Conservation (phyloP, 495 filamentous ascomycete species). For the Xylaria palmicola region DNA sequence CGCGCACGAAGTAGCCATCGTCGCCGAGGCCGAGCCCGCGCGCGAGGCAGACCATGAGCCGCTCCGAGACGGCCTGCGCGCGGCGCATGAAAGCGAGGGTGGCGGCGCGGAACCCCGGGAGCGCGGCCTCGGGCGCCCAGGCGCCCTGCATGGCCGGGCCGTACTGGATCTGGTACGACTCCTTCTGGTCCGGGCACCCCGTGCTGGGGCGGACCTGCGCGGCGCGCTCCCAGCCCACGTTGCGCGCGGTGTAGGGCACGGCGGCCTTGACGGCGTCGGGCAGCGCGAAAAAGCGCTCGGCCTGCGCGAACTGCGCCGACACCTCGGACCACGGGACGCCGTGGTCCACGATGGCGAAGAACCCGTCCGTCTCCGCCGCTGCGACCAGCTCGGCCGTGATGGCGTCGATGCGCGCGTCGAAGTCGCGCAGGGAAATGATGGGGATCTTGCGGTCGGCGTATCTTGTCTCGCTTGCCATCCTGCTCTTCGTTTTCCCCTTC, state of each 20-base stretch:
- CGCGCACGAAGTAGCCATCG: constrained; percentile 56
- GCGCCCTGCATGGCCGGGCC: constrained; percentile 46
- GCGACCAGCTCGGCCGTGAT: constrained; percentile 55
- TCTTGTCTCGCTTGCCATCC: constrained; percentile 29
- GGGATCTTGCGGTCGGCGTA: constrained; percentile 53
- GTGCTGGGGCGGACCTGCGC: constrained; percentile 63
- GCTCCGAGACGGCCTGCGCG: constrained; percentile 53
- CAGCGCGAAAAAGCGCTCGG: constrained; percentile 57
- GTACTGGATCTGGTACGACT: constrained; percentile 63
- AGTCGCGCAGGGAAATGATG: constrained; percentile 58
- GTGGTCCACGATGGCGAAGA: constrained; percentile 61
- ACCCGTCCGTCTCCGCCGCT: constrained; percentile 62
- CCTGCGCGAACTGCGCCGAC: constrained; percentile 51
- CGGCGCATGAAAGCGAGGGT: constrained; percentile 54
- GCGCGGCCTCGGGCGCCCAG: constrained; percentile 51
- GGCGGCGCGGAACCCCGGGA: constrained; percentile 50
- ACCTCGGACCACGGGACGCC: constrained; percentile 50
- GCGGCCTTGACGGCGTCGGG: constrained; percentile 51
- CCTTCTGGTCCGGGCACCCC: constrained; percentile 60
- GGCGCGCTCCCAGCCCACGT: constrained; percentile 64
- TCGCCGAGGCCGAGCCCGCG: constrained; percentile 55
- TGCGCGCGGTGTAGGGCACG: constrained; percentile 53
- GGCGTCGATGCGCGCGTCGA: constrained; percentile 50
- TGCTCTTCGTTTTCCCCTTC: background rate
- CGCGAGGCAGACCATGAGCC: constrained; percentile 60